These are phyloP conservation scores for Lonicera japonica DNA, from an alignment of 129 eudicot species.

Conservation along the genomic window DNA sequence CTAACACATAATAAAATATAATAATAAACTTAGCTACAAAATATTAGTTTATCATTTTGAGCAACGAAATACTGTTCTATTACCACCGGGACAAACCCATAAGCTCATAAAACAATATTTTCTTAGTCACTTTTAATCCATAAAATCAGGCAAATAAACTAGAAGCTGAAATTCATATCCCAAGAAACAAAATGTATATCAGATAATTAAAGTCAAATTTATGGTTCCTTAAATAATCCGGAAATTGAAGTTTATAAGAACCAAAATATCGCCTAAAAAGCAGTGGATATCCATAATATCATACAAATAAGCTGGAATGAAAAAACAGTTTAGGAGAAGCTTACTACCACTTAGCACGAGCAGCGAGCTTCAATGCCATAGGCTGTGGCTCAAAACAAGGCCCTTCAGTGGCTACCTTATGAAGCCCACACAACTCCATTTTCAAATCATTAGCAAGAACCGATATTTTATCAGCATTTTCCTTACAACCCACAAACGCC, in stretches of 20 bases:
- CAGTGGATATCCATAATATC: not conserved
- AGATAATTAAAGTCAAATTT: too few species aligned
- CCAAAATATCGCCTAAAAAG: too few species aligned
- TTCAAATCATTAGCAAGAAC: conserved; percentile 37
- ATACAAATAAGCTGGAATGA: not conserved
- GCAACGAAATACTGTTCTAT: too few species aligned
- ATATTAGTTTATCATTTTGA: too few species aligned
- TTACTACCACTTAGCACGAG: conserved; percentile 78
- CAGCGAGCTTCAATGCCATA: conserved; percentile 63
- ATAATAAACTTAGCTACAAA: too few species aligned
- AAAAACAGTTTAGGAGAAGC: conserved; percentile 10
- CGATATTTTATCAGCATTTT: conserved; percentile 23
- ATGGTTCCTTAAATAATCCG: not conserved
- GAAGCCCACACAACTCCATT: conserved; percentile 58
- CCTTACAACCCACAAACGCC: conserved; percentile 40
- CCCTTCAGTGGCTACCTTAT: conserved; percentile 70
- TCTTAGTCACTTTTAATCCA: too few species aligned
- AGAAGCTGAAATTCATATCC: too few species aligned
- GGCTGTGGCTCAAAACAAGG: conserved; percentile 59
- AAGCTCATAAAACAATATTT: too few species aligned
- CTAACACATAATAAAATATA: too few species aligned
- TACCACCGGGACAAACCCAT: too few species aligned
- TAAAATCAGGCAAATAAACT: too few species aligned
- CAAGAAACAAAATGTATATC: too few species aligned
- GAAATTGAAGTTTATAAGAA: not conserved